Evolutionary conservation across 2,329 filamentous ascomycete genomes (phyloP).

Genomic region (Fusarium papillatum): DNA sequence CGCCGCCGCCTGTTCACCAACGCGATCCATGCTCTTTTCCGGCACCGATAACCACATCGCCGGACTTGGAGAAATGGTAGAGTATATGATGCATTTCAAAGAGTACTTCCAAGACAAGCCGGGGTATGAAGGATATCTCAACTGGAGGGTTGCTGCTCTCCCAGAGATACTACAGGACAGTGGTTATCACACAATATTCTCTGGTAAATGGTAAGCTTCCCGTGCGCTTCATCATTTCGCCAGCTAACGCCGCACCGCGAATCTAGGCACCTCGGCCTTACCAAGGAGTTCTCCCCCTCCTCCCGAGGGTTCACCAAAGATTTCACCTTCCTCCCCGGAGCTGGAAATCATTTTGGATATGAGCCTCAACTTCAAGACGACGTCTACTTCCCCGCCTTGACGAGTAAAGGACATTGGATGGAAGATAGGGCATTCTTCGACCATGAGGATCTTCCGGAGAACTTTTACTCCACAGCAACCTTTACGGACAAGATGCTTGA

Average conservation of each 20-base stretch:
- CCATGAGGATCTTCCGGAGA: neutral
- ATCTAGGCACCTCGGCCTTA: neutral
- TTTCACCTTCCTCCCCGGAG: neutral
- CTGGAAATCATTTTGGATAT: neutral
- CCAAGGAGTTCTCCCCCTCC: neutral
- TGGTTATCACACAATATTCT: neutral
- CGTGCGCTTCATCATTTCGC: too few relatives aligned
- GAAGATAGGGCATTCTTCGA: neutral
- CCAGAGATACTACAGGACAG: neutral
- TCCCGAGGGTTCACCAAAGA: neutral
- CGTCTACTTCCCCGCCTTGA: neutral
- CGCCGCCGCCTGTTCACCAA: neutral
- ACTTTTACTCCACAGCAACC: neutral
- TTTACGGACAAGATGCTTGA: neutral
- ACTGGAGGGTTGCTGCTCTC: neutral
- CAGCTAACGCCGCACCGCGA: too few relatives aligned
- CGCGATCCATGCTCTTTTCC: neutral
- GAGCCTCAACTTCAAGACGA: neutral
- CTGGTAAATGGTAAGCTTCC: neutral
- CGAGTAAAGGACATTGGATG: neutral
- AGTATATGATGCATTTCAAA: neutral
- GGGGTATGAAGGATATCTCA: neutral
- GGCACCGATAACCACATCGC: neutral
- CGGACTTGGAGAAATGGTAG: neutral
- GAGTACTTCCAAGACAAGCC: neutral